phyloP scores from a whole-genome alignment of 805 yeast genomes.

The Ogataea pini region DNA sequence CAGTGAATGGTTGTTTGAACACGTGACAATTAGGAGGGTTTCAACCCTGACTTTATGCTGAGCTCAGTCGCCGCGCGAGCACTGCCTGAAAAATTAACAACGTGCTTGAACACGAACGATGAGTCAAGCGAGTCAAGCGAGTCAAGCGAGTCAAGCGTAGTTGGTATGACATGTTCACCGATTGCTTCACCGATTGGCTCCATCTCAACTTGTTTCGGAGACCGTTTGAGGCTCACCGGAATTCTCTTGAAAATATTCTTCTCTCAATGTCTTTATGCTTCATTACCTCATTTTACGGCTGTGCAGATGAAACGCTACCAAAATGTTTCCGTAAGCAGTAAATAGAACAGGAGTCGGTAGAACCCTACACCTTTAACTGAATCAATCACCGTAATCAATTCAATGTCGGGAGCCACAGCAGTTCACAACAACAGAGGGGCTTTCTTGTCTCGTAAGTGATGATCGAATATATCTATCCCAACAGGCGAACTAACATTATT shows the following conservation, averaged over 20 bases:
- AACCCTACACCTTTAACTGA: not conserved
- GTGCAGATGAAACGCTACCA: conserved; percentile 7
- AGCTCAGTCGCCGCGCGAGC: not conserved
- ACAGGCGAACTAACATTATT: not conserved
- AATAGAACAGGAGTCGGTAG: not conserved
- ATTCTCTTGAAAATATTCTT: too few relatives aligned
- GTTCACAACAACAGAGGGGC: conserved; percentile 29
- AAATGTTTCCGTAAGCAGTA: conserved; percentile 4
- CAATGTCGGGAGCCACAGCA: conserved; percentile 27
- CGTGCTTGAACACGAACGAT: too few relatives aligned
- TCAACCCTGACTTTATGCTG: not conserved
- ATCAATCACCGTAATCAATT: too few relatives aligned
- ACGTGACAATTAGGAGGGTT: not conserved
- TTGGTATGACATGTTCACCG: too few relatives aligned
- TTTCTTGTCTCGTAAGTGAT: conserved; percentile 25
- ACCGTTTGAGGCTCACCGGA: not conserved
- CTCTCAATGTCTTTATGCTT: too few relatives aligned
- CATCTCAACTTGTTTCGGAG: not conserved
- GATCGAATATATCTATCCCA: too few relatives aligned
- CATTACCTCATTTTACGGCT: not conserved
- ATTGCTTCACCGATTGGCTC: too few relatives aligned
- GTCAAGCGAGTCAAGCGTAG: too few relatives aligned
- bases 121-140: too few relatives aligned
- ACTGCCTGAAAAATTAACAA: not conserved
- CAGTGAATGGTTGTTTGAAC: not conserved